Evolutionary conservation across 306 rosid species (phyloP).

Genomic region (Castanospermum australe): DNA sequence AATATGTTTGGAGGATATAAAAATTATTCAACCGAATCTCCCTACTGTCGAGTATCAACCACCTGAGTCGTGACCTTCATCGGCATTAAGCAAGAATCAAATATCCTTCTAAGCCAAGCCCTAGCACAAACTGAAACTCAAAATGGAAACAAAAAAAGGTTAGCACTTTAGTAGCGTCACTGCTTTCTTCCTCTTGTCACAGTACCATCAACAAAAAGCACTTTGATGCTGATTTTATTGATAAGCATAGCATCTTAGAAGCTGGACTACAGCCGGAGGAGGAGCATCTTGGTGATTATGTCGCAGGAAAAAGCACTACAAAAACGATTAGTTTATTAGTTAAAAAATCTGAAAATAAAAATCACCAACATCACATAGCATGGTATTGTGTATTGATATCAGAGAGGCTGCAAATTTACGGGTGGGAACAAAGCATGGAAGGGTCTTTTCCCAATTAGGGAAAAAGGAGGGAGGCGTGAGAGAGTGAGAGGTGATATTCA

Average conservation of each 20-base stretch:
- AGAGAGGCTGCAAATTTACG: not conserved
- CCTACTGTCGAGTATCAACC: not conserved
- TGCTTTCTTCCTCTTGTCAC: conserved; percentile 20
- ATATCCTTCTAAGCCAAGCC: not conserved
- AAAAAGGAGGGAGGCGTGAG: conserved; percentile 22
- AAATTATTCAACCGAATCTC: too few relatives aligned
- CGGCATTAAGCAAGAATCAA: conserved; percentile 4
- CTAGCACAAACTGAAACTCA: conserved; percentile 14
- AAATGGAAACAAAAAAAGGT: conserved; percentile 34
- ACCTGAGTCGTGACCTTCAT: not conserved
- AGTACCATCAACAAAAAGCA: conserved; percentile 28
- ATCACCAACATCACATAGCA: not conserved
- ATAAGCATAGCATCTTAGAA: conserved; percentile 39
- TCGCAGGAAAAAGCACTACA: conserved; percentile 4
- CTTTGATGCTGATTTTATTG: conserved; percentile 31
- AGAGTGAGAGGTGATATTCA: not conserved
- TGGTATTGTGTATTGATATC: not conserved
- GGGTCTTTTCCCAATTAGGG: conserved; percentile 32
- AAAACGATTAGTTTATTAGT: not conserved
- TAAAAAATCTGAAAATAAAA: not conserved
- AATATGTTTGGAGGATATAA: too few relatives aligned
- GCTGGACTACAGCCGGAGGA: conserved; percentile 33
- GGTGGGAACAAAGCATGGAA: not conserved
- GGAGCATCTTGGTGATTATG: conserved; percentile 14
- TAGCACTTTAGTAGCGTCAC: conserved; percentile 20